These are phyloP conservation scores for Cadophora sp. DNA, from an alignment of 2,329 filamentous ascomycete genomes.

Conservation along the genomic window DNA sequence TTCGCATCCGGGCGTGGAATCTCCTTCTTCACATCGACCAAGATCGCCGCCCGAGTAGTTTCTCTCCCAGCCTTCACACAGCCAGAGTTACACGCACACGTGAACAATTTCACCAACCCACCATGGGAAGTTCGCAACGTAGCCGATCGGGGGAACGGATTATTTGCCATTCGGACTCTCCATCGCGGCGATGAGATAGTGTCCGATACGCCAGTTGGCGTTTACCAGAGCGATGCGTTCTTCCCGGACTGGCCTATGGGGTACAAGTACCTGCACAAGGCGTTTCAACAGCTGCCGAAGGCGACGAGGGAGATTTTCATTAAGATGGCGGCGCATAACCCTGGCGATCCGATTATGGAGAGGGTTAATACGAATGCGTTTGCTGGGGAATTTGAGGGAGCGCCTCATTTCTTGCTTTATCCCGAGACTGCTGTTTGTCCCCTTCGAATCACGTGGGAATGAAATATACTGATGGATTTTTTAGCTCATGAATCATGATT, in stretches of 20 bases:
- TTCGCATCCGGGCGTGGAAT: slow-evolving; percentile 42
- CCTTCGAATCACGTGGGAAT: neutral
- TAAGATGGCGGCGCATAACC: slow-evolving; percentile 31
- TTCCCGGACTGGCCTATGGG: slow-evolving; percentile 33
- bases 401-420: slow-evolving; percentile 40
- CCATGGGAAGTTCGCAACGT: slow-evolving; percentile 39
- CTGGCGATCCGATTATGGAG: slow-evolving; percentile 41
- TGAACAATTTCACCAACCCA: slow-evolving; percentile 35
- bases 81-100: slow-evolving; percentile 26
- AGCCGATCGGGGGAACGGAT: slow-evolving; percentile 39
- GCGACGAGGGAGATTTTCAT: slow-evolving; percentile 34
- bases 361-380: slow-evolving; percentile 43
- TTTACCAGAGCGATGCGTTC: slow-evolving; percentile 40
- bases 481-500: slow-evolving; percentile 52
- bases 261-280: slow-evolving; percentile 37
- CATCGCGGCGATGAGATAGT: slow-evolving; percentile 40
- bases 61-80: slow-evolving; percentile 35
- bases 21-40: slow-evolving; percentile 39
- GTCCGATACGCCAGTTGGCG: slow-evolving; percentile 37
- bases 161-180: slow-evolving; percentile 39
- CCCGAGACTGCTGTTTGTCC: slow-evolving; percentile 41
- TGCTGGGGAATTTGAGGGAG: slow-evolving; percentile 39
- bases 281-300: slow-evolving; percentile 39
- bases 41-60: slow-evolving; percentile 33
- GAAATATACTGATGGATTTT: slow-evolving; percentile 16